Conservation (phyloP, 352 stramenopile species). For the Pythium volutum region DNA sequence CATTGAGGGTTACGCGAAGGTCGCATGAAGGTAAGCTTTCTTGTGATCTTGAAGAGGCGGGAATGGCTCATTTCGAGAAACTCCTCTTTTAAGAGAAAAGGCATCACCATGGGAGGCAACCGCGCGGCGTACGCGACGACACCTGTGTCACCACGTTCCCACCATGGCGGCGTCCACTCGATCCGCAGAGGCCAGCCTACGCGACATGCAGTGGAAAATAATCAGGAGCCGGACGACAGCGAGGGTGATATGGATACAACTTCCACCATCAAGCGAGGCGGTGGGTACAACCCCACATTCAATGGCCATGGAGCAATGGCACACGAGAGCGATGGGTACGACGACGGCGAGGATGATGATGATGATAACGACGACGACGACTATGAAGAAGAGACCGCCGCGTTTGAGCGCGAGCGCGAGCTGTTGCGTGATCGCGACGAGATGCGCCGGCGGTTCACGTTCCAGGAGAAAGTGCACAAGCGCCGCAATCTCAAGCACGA, state of each 20-base stretch:
- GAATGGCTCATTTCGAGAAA: not conserved
- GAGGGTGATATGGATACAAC: not conserved
- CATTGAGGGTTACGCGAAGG: not conserved
- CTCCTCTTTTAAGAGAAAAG: not conserved
- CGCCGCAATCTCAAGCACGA: conserved; percentile 32
- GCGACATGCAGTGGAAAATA: not conserved
- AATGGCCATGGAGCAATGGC: not conserved
- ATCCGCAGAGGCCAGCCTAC: conserved; percentile 16
- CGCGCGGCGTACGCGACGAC: conserved; percentile 15
- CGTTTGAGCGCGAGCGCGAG: conserved; percentile 25
- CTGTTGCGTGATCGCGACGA: conserved; percentile 32
- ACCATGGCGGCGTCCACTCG: conserved; percentile 4
- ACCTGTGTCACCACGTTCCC: no score
- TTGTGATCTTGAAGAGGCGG: conserved; percentile 26
- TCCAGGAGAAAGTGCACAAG: conserved; percentile 34
- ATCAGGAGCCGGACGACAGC: conserved; percentile 2
- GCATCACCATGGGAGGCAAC: conserved; percentile 16
- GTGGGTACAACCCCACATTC: conserved; percentile 1
- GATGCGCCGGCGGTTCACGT: conserved; percentile 44
- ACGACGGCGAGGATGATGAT: conserved; percentile 3
- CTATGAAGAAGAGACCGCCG: conserved; percentile 25
- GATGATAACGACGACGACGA: conserved; percentile 30
- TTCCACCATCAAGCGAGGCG: not conserved
- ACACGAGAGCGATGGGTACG: conserved; percentile 20
- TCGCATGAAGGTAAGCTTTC: conserved; percentile 4